Percentiles rank a stretch among this genome's conserved stretches.
Conservation (phyloP, 768 basidiomycete genomes). For the Mycena vulgaris region DNA sequence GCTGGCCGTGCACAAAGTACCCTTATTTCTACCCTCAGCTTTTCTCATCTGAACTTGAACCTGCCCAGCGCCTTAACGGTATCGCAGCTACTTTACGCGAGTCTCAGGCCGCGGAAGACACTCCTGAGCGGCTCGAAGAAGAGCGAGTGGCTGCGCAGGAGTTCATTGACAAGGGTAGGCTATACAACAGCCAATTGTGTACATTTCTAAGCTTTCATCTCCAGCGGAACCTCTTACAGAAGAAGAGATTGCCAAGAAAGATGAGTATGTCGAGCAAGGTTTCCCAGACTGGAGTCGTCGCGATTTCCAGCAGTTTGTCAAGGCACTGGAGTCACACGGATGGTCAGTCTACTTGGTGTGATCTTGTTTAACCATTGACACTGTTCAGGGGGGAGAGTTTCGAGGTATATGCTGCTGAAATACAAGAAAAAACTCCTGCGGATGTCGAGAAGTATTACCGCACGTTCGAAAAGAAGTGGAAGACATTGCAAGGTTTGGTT, state of each 20-base stretch:
- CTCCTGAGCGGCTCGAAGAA: conserved; percentile 87
- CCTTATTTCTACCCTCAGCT: conserved; percentile 4
- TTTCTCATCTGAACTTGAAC: conserved; percentile 4
- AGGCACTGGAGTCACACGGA: conserved; percentile 84
- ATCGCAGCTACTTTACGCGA: conserved; percentile 78
- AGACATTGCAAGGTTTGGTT: conserved; percentile 75
- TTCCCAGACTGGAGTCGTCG: conserved; percentile 94
- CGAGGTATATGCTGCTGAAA: conserved; percentile 83
- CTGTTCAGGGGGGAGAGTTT: conserved; percentile 71
- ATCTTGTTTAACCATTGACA: conserved; percentile 7
- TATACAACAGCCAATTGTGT: background rate
- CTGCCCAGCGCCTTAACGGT: conserved; percentile 71
- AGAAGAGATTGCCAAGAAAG: conserved; percentile 87
- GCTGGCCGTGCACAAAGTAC: conserved; percentile 83
- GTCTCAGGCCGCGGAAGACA: conserved; percentile 78
- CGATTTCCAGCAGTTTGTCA: conserved; percentile 94
- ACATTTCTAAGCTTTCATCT: background rate
- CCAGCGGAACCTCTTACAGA: conserved; percentile 92
- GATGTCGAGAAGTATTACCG: conserved; percentile 85
- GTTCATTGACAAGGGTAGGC: conserved; percentile 86
- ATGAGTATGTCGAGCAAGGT: conserved; percentile 80
- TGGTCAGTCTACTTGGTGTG: conserved; percentile 64
- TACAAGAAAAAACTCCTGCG: conserved; percentile 86
- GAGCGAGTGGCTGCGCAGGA: conserved; percentile 87
- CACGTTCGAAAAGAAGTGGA: conserved; percentile 93